phyloP scores from a whole-genome alignment of 768 basidiomycete genomes.

The Agaricus sinodeliciosus region DNA sequence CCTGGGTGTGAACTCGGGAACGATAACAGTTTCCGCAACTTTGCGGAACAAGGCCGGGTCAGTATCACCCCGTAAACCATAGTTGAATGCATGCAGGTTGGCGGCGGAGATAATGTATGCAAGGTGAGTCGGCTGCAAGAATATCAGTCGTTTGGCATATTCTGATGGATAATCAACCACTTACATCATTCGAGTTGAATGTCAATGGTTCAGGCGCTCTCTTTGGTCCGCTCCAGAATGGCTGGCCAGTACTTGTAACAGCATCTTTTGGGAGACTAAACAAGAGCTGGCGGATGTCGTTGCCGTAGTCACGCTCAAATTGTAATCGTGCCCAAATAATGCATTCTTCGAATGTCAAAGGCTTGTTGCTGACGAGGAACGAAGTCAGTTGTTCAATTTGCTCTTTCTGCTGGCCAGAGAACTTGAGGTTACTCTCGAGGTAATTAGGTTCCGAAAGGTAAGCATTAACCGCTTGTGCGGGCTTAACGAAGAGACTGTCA shows the following conservation, averaged over 20 bases:
- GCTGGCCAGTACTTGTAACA: slow-evolving; percentile 84
- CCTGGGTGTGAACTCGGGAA: slow-evolving; percentile 91
- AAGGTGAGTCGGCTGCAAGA: slow-evolving; percentile 69
- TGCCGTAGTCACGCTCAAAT: slow-evolving; percentile 92
- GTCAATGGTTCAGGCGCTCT: slow-evolving; percentile 87
- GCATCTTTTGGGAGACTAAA: slow-evolving; percentile 95
- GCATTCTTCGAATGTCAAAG: slow-evolving; percentile 94
- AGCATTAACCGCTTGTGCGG: slow-evolving; percentile 87
- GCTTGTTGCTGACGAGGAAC: slow-evolving; percentile 88
- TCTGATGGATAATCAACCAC: slow-evolving; percentile 17
- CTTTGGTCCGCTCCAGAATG: slow-evolving; percentile 99
- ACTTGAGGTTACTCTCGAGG: slow-evolving; percentile 84
- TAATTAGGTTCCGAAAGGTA: slow-evolving; percentile 97
- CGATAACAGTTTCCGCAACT: slow-evolving; percentile 72
- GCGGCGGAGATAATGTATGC: slow-evolving; percentile 88
- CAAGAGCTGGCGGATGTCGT: slow-evolving; percentile 87
- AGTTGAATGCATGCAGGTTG: slow-evolving; percentile 97
- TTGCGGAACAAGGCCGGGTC: slow-evolving; percentile 78
- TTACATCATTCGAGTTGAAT: slow-evolving; percentile 83
- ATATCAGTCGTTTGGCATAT: slow-evolving; percentile 9
- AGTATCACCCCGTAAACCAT: slow-evolving; percentile 87
- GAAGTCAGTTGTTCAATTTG: slow-evolving; percentile 85
- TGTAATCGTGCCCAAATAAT: slow-evolving; percentile 94
- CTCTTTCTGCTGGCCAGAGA: slow-evolving; percentile 86
- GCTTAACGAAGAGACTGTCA: slow-evolving; percentile 89